phyloP scores from a whole-genome alignment of 2,329 filamentous ascomycete species.

The Curvularia sp. region DNA sequence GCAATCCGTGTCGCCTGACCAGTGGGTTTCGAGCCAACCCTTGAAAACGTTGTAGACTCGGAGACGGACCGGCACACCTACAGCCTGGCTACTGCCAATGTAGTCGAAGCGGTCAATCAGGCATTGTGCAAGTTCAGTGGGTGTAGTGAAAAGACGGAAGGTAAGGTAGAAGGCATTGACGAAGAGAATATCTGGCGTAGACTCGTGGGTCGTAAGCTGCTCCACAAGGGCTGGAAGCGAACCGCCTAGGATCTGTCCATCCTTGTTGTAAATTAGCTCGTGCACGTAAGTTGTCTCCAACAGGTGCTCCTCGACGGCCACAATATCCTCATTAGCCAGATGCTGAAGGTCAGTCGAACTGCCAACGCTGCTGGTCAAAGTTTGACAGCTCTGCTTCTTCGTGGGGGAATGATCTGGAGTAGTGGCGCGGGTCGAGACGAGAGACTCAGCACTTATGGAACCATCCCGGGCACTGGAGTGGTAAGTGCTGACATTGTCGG shows the following conservation, averaged over 20 bases:
- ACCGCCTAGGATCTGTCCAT: constrained; percentile 92
- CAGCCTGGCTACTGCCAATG: constrained; percentile 76
- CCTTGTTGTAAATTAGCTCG: constrained; percentile 91
- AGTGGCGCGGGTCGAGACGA: constrained; percentile 84
- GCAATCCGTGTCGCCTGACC: constrained; percentile 81
- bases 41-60: constrained; percentile 97
- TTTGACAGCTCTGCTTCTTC: constrained; percentile 65
- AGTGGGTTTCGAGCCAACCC: constrained; percentile 95
- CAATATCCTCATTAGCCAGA: constrained; percentile 73
- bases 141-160: constrained; percentile 89
- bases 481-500: constrained; percentile 79
- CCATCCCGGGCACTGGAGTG: constrained; percentile 76
- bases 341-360: constrained; percentile 70
- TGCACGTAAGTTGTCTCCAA: constrained; percentile 91
- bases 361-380: constrained; percentile 65
- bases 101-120: constrained; percentile 95
- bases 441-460: constrained; percentile 78
- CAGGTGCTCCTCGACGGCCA: constrained; percentile 82
- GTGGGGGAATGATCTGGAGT: constrained; percentile 73
- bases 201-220: constrained; percentile 88
- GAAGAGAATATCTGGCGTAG: constrained; percentile 89
- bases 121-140: constrained; percentile 76
- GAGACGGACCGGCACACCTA: constrained; percentile 81
- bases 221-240: constrained; percentile 92
- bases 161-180: constrained; percentile 96